Evolutionary conservation across 345 rosid genomes (phyloP), one percentile per base, ranked within the genome.

Genomic region (Barbarea vulgaris): DNA sequence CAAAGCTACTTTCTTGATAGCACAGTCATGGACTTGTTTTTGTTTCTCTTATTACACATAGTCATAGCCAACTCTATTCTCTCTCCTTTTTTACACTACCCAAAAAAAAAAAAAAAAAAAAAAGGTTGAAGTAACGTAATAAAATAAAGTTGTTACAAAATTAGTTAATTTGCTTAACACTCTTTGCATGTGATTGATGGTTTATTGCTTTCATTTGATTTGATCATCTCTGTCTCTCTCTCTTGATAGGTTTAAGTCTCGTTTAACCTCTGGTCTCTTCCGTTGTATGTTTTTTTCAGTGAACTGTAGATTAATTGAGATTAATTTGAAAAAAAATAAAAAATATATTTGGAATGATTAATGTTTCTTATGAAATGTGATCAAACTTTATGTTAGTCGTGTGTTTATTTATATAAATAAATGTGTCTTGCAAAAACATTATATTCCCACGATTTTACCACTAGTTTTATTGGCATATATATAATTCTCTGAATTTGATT

Each of bases 1-100:
- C 69, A 72, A 76, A 67, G 41, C 59, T 57, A 87, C 91, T 87
- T 90, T 90, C 89, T 15, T 15, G 66, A 70, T 67, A 80, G 70
- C 77, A 82, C 83, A 77, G 87, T 71, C 70, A 76, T 70, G 81
- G 76, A 82, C 77, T 81, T 76, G 80, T 80, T 87, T 86, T 57
- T 60, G 79, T 61, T 79, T 62, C 54, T 54, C 80, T 48, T 77
- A 53, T 77, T 57, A 47, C 66, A 34, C 69, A 33, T 57, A 74
- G 86, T 82, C 78, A 82, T 66, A 65, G 79, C 83, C 72, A 81
- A 81, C 68, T 79, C 84, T 83, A 69, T 72, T 73, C 18, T 77
- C 60, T 66, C 70, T 72, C 60, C 73, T 57, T 57, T 54, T 44
- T 30, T 42, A 64, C 41, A 53, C 25, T 50, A 69, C 28, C 25